Evolutionary conservation across 345 rosid genomes (phyloP), one percentile per base, ranked within the genome.

Genomic region (Tarenaya hassleriana): DNA sequence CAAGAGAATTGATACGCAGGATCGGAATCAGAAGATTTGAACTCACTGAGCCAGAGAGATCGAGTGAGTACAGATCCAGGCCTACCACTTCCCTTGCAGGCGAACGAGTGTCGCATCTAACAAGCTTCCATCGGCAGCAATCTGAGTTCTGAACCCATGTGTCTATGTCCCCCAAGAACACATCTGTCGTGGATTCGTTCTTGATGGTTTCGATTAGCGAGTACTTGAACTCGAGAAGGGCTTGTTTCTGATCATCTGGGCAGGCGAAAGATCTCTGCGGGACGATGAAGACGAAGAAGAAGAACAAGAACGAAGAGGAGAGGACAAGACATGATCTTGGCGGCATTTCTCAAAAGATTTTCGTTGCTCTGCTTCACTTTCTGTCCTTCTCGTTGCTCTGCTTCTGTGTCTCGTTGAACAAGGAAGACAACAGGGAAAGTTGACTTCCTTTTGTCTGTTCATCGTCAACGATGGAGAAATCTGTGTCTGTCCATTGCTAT

Each of bases 201-300:
- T 41, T 19, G 34, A 50, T 60, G 42, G 10, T 32, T 15, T 34
- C 35, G 21, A 19, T 14, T 18, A 52, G 40, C 7, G 29, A 31
- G 54, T 53, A 27, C 27, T 62, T 62, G 67, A 62, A 53, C 32
- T 62, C 41, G 24, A 62, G 60, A 44, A 62, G 67, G 4, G 54
- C 37, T 46, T 62, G 27, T 38, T 24, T 54, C 47, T 53, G 60
- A 41, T 38, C 47, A 37, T 11, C 34, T 38, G 60, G 67, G 34
- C 54, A 62, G 52, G 66, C 42, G 32, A 46, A 14, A 29, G 60
- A 53, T 18, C 16, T n/a, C 27, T 43, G 59, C 35, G 52, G 38
- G 41, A 35, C 16, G 14, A 44, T 16, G 52, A 51, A 60, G 34
- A 50, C 4, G n/a, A 58, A 37, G 24, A 37, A 14, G 47, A 27